Conservation (phyloP, 768 basidiomycete genomes). For the Rubroboletus satanas region DNA sequence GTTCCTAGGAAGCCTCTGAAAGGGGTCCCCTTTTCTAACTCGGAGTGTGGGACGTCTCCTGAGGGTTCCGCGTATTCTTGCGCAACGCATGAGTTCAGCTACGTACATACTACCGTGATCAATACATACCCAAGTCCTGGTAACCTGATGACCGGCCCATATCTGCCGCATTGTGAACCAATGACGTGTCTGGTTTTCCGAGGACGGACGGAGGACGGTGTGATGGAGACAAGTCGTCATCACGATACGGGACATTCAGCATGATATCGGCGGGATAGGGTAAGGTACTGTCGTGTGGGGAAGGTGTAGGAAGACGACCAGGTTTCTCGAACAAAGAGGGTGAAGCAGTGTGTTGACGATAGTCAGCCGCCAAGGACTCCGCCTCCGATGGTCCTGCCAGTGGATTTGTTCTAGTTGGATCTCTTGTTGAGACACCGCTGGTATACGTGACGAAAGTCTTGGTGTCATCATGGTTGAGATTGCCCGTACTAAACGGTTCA, state of each 20-base stretch:
- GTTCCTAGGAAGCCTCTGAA: conserved; percentile 42
- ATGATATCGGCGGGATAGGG: conserved; percentile 2
- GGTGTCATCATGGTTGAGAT: conserved; percentile 15
- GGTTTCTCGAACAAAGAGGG: conserved; percentile 11
- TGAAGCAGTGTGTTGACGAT: conserved; percentile 20
- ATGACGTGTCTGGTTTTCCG: conserved; percentile 30
- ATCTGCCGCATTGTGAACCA: conserved; percentile 47
- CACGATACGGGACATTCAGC: conserved; percentile 19
- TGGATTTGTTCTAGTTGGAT: conserved; percentile 3
- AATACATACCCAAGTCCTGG: conserved; percentile 50
- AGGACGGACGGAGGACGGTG: conserved; percentile 12
- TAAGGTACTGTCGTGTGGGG: conserved; percentile 4
- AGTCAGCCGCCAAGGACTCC: conserved; percentile 25
- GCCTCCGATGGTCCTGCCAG: conserved; percentile 18
- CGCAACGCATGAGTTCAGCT: conserved; percentile 1
- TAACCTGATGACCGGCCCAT: conserved; percentile 39
- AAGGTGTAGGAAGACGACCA: conserved; percentile 17
- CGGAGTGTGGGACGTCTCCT: conserved; percentile 18
- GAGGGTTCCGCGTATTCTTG: conserved; percentile 70
- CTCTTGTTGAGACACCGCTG: conserved; percentile 18
- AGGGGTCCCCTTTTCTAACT: conserved; percentile 40
- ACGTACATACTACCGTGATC: not conserved
- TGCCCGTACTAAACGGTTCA: conserved; percentile 19
- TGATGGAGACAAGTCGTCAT: conserved; percentile 16
- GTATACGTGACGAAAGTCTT: conserved; percentile 19